Percentiles rank a stretch among this genome's conserved stretches.
Evolutionary conservation across 805 yeast species (phyloP).

Genomic region (Wickerhamiella sorbophila): DNA sequence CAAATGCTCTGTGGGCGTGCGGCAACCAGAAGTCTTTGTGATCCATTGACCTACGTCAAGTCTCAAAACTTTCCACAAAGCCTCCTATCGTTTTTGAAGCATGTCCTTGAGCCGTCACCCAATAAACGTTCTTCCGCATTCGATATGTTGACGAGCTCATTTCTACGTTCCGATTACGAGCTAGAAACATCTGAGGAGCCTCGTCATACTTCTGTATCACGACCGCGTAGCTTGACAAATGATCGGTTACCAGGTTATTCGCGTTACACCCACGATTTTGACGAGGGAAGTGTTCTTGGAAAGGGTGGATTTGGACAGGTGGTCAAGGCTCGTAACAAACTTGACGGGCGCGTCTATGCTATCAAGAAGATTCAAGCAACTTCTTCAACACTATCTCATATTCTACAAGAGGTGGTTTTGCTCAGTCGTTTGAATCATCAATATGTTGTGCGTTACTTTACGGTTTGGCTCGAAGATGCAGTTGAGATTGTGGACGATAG

Average conservation of each 20-base stretch:
- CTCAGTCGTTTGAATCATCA: slow-evolving; percentile 87
- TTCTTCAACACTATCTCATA: slow-evolving; percentile 39
- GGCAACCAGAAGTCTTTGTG: slow-evolving; percentile 35
- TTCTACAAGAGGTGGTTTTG: slow-evolving; percentile 81
- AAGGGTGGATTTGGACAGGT: slow-evolving; percentile 97
- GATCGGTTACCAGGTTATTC: slow-evolving; percentile 29
- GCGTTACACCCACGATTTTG: slow-evolving; percentile 84
- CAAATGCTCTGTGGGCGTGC: slow-evolving; percentile 51
- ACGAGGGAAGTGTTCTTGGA: slow-evolving; percentile 82
- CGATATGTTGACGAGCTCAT: slow-evolving; percentile 72
- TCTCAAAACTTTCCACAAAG: slow-evolving; percentile 36
- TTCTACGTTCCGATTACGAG: slow-evolving; percentile 42
- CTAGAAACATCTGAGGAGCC: neutral
- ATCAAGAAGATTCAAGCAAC: slow-evolving; percentile 74
- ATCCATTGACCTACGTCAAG: slow-evolving; percentile 50
- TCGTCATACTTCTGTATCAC: slow-evolving; percentile 12
- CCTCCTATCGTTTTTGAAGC: slow-evolving; percentile 49
- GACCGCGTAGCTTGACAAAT: neutral
- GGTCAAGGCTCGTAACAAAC: slow-evolving; percentile 84
- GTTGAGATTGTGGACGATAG: slow-evolving; percentile 8
- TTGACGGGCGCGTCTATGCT: slow-evolving; percentile 93
- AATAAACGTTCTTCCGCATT: slow-evolving; percentile 66
- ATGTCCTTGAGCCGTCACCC: slow-evolving; percentile 46
- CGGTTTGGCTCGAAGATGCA: slow-evolving; percentile 92
- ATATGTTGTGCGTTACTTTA: slow-evolving; percentile 89